Conservation (phyloP, 176 grass and related monocot species). For the Tillandsia leiboldiana region DNA sequence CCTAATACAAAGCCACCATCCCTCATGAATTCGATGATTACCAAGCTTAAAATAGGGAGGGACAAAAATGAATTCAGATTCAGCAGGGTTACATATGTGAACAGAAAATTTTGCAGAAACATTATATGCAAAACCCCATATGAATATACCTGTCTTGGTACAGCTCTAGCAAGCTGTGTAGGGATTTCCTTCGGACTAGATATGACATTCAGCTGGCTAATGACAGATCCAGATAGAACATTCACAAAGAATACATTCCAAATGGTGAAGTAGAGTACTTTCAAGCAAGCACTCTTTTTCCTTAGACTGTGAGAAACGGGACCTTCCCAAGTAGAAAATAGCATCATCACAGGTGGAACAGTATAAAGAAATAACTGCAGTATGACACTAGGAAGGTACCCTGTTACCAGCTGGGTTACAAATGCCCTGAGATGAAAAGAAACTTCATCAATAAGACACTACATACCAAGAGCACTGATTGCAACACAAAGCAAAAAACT, state of each 20-base stretch:
- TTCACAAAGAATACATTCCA: constrained; percentile 96
- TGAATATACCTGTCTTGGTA: constrained; percentile 55
- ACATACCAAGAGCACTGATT: too few relatives aligned
- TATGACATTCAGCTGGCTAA: constrained; percentile 55
- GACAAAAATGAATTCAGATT: too few relatives aligned
- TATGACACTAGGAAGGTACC: constrained; percentile 91
- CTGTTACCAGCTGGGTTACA: constrained; percentile 68
- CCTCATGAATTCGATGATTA: too few relatives aligned
- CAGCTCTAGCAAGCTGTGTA: constrained; percentile 59
- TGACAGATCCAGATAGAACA: constrained; percentile 64
- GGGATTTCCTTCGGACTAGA: constrained; percentile 77
- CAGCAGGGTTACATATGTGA: too few relatives aligned
- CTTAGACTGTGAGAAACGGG: constrained; percentile 78
- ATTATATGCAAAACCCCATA: not conserved
- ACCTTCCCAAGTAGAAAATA: constrained; percentile 74
- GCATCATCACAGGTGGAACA: constrained; percentile 75
- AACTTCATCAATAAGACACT: constrained; percentile 14
- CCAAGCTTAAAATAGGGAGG: too few relatives aligned
- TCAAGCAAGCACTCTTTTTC: constrained; percentile 83
- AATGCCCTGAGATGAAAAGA: constrained; percentile 36
- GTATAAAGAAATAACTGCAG: constrained; percentile 64
- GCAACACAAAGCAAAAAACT: too few relatives aligned
- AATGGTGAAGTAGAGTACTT: constrained; percentile 81
- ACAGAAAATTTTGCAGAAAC: not conserved
- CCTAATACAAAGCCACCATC: too few relatives aligned